Conservation (phyloP, 495 filamentous ascomycete genomes). For the Penicillium cinerascens region DNA sequence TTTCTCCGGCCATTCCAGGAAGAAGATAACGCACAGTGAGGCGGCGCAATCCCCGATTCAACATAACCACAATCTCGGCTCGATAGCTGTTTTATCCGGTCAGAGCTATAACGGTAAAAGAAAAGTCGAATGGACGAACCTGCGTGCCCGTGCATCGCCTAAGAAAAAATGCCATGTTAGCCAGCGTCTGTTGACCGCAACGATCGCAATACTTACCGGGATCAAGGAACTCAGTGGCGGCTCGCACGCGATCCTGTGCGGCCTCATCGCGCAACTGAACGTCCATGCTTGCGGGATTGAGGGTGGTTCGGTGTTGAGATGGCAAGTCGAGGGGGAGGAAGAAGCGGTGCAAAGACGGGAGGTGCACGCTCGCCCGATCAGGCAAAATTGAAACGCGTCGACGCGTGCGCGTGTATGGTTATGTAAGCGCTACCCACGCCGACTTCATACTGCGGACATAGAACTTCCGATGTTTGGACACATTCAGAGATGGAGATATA, state of each 20-base stretch:
- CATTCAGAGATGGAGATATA: slow-evolving; percentile 2
- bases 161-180: slow-evolving; percentile 22
- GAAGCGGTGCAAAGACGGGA: slow-evolving; percentile 6
- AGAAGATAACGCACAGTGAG: slow-evolving; percentile 46
- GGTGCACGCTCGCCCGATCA: slow-evolving; percentile 29
- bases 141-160: slow-evolving; percentile 56
- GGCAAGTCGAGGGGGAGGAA: slow-evolving; percentile 13
- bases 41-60: slow-evolving; percentile 78
- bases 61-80: slow-evolving; percentile 86
- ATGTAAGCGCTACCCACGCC: background rate
- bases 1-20: background rate
- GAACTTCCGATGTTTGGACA: background rate
- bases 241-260: slow-evolving; percentile 72
- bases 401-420: slow-evolving; percentile 3
- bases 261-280: slow-evolving; percentile 77
- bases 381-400: slow-evolving; percentile 43
- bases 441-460: background rate
- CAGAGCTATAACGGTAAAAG: slow-evolving; percentile 7
- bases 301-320: slow-evolving; percentile 10
- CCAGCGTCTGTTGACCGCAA: background rate
- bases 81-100: slow-evolving; percentile 55
- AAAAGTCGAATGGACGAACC: slow-evolving; percentile 34
- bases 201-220: slow-evolving; percentile 57
- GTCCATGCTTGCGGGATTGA: slow-evolving; percentile 56
- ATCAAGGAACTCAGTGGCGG: slow-evolving; percentile 81